Evolutionary conservation across 192 early-diverging fungal genomes (phyloP).

Genomic region (Linnemannia schmuckeri): DNA sequence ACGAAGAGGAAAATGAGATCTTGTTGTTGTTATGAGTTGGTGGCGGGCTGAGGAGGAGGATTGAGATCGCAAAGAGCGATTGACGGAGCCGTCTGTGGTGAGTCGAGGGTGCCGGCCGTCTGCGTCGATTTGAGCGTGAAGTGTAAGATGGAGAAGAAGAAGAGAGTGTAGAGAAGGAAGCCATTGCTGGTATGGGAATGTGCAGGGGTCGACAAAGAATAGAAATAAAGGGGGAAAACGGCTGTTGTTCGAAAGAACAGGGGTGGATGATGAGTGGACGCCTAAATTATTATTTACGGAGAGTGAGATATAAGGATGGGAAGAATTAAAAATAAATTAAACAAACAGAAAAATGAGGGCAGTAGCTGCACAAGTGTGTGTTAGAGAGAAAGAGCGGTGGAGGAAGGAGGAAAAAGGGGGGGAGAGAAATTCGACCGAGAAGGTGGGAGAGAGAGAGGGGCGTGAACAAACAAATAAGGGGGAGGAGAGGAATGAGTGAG

Average conservation of each 20-base stretch:
- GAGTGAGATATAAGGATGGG: neutral
- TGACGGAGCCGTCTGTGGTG: neutral
- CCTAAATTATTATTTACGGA: neutral
- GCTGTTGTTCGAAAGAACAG: neutral
- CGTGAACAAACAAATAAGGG: neutral
- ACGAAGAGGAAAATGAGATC: constrained; percentile 12
- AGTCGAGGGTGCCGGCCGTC: neutral
- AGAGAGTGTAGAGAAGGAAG: neutral
- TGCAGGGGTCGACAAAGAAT: neutral
- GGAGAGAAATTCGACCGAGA: constrained; percentile 15
- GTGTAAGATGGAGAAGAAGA: neutral
- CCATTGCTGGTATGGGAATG: neutral
- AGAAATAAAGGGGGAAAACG: neutral
- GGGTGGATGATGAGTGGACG: neutral
- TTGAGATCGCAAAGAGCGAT: neutral
- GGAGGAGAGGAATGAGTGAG: neutral
- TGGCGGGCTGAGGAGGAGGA: constrained; percentile 12
- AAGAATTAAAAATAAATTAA: constrained; percentile 1
- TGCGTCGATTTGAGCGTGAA: neutral
- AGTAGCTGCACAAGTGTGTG: no score
- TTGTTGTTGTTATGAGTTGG: neutral
- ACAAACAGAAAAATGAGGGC: neutral
- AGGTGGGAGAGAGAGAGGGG: neutral
- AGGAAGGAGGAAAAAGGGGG: neutral
- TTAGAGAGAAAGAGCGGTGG: no score